Conservation (phyloP, 768 basidiomycete genomes). For the Amanita exitialis region DNA sequence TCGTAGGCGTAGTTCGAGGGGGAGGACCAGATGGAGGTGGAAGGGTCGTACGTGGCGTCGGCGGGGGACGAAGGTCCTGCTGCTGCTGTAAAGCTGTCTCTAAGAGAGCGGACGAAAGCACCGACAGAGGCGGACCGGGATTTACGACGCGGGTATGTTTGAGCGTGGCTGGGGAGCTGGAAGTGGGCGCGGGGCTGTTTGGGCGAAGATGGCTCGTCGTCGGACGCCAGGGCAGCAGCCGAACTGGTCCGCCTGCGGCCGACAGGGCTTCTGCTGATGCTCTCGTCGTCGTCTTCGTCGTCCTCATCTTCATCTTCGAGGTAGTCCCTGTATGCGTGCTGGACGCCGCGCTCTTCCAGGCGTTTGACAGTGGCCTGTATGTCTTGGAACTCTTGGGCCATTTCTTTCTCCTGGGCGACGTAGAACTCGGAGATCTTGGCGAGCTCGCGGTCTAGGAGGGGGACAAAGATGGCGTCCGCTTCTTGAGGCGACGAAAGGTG, state of each 20-base stretch:
- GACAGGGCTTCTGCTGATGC: constrained; percentile 27
- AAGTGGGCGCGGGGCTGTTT: constrained; percentile 1
- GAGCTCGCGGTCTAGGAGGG: constrained; percentile 74
- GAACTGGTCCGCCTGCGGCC: constrained; percentile 12
- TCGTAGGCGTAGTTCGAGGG: constrained; percentile 76
- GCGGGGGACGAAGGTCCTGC: constrained; percentile 9
- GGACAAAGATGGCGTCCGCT: constrained; percentile 55
- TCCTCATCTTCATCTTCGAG: constrained; percentile 55
- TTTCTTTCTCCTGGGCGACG: constrained; percentile 60
- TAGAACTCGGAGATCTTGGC: constrained; percentile 79
- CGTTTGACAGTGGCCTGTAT: constrained; percentile 46
- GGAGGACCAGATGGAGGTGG: constrained; percentile 65
- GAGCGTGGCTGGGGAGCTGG: constrained; percentile 3
- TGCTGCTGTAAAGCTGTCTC: constrained; percentile 38
- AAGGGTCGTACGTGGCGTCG: background rate
- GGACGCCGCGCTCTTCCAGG: constrained; percentile 53
- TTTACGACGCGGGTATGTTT: background rate
- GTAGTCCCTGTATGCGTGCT: constrained; percentile 37
- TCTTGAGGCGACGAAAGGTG: constrained; percentile 17
- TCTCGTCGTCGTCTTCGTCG: constrained; percentile 41
- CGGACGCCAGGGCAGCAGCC: background rate
- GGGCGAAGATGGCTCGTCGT: constrained; percentile 21
- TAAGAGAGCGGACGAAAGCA: constrained; percentile 21
- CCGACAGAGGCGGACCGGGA: background rate
- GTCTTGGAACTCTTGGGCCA: constrained; percentile 47